Evolutionary conservation across 208 protist species (phyloP).

Genomic region (Acanthamoeba royreba): DNA sequence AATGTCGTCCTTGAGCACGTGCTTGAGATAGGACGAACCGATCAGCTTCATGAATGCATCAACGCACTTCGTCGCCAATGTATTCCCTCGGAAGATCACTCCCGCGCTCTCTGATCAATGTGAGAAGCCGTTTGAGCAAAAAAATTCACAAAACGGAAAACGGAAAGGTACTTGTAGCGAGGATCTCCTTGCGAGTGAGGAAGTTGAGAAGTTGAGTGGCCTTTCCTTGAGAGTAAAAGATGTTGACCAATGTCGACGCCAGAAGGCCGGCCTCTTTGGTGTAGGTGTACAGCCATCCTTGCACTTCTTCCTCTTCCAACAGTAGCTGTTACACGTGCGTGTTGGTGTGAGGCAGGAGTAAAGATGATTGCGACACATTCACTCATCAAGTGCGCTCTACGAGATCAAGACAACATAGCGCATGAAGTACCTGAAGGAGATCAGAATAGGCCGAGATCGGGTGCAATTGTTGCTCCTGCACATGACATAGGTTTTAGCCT

Average conservation of each 20-base stretch:
- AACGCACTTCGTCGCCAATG: background rate
- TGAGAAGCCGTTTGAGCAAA: no score
- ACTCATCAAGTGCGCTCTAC: no score
- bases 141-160: background rate
- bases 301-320: background rate
- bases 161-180: background rate
- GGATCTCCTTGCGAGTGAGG: background rate
- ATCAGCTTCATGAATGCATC: slow-evolving; percentile 22
- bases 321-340: background rate
- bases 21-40: background rate
- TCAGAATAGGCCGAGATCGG: background rate
- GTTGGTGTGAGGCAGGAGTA: background rate
- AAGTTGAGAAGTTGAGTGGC: background rate
- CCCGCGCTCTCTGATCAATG: background rate
- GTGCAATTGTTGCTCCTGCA: background rate
- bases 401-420: background rate
- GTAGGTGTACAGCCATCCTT: background rate
- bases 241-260: background rate
- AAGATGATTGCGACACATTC: no score
- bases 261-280: background rate
- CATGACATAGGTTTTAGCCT: no score
- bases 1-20: background rate
- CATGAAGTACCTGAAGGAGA: background rate
- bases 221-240: background rate
- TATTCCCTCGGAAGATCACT: slow-evolving; percentile 7